Evolutionary conservation across 768 basidiomycete species (phyloP).

Genomic region (Naganishia onofrii): DNA sequence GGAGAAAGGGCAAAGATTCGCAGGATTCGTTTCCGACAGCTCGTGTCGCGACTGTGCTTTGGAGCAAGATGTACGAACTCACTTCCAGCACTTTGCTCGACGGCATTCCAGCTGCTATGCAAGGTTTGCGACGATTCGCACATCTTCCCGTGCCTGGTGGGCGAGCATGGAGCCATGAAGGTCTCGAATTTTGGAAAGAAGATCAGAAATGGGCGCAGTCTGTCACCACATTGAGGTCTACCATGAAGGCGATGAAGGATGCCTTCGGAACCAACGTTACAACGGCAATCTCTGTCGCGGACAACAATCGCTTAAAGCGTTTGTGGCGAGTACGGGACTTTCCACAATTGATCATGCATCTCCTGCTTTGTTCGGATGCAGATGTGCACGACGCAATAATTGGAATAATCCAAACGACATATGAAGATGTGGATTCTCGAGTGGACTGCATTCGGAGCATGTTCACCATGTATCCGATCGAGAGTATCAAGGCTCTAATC

Average conservation of each 20-base stretch:
- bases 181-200: conserved; percentile 38
- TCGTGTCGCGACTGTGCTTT: conserved; percentile 61
- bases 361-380: conserved; percentile 79
- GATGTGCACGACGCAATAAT: conserved; percentile 72
- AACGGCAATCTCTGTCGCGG: conserved; percentile 64
- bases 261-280: conserved; percentile 66
- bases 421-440: conserved; percentile 77
- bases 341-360: conserved; percentile 61
- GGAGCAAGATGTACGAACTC: conserved; percentile 66
- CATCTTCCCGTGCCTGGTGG: conserved; percentile 64
- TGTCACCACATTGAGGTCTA: conserved; percentile 63
- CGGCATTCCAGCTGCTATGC: conserved; percentile 63
- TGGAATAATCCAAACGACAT: conserved; percentile 75
- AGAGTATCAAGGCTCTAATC: conserved; percentile 68
- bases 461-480: conserved; percentile 64
- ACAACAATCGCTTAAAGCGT: conserved; percentile 57
- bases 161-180: conserved; percentile 45
- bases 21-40: conserved; percentile 28
- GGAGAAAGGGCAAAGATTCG: conserved; percentile 26
- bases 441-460: conserved; percentile 81
- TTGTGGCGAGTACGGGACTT: conserved; percentile 62
- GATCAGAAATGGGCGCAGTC: conserved; percentile 50
- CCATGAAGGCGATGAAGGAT: conserved; percentile 61
- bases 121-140: conserved; percentile 61
- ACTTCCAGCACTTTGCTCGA: conserved; percentile 62